phyloP scores from a whole-genome alignment of 2,329 filamentous ascomycete species.

The Myotisia sp. region DNA sequence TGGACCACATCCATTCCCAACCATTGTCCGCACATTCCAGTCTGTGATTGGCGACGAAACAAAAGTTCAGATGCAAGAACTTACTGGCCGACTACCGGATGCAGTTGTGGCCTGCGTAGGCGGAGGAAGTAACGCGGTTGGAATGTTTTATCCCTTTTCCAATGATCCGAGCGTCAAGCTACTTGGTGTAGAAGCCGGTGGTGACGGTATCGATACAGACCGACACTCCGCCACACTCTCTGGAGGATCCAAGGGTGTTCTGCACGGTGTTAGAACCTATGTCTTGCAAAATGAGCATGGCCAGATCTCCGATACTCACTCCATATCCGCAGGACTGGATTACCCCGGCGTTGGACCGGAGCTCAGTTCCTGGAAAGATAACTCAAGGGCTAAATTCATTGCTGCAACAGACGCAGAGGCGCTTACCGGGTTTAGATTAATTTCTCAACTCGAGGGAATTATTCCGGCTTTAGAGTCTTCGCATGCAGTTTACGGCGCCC shows the following conservation, averaged over 20 bases:
- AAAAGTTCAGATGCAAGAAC: slow-evolving; percentile 74
- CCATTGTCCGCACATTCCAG: slow-evolving; percentile 94
- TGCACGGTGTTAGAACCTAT: slow-evolving; percentile 93
- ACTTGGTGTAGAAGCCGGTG: slow-evolving; percentile 86
- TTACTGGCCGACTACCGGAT: slow-evolving; percentile 79
- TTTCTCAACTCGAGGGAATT: slow-evolving; percentile 84
- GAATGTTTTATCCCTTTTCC: slow-evolving; percentile 97
- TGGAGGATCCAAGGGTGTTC: slow-evolving; percentile 75
- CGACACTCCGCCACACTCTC: slow-evolving; percentile 80
- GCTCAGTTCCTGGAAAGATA: slow-evolving; percentile 85
- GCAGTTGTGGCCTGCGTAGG: slow-evolving; percentile 94
- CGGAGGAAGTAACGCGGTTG: slow-evolving; percentile 83
- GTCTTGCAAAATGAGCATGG: slow-evolving; percentile 85
- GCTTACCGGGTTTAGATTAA: slow-evolving; percentile 69
- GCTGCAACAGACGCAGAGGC: slow-evolving; percentile 86
- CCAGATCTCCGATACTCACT: slow-evolving; percentile 90
- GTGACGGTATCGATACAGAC: slow-evolving; percentile 74
- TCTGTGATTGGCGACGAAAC: slow-evolving; percentile 92
- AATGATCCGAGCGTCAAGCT: slow-evolving; percentile 74
- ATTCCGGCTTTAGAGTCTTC: slow-evolving; percentile 90
- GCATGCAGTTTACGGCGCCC: slow-evolving; percentile 78
- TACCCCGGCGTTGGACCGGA: slow-evolving; percentile 96
- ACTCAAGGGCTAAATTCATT: slow-evolving; percentile 68
- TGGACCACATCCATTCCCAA: slow-evolving; percentile 93
- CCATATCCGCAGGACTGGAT: slow-evolving; percentile 87